Evolutionary conservation across 805 yeast genomes (phyloP), one percentile per base, ranked within the genome.

Genomic region (Ogataea nonfermentans): DNA sequence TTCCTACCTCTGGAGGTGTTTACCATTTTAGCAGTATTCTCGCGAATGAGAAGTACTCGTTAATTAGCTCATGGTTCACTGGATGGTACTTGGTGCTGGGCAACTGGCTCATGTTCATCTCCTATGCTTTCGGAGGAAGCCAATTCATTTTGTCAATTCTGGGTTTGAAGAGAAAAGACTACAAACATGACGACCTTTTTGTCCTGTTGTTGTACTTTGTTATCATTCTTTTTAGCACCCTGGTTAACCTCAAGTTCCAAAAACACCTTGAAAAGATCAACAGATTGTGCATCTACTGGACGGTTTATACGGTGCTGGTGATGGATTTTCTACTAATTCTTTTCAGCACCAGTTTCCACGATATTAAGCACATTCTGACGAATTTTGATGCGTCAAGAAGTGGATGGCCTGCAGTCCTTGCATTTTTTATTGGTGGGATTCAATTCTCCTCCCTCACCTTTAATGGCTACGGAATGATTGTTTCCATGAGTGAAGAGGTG

Each of bases 401-500:
- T 4, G 95, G 93, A 3, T 84, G 89, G 83, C 82, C 86, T 12
- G 73, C 69, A 34, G 71, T 77, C 2, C 52, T 85, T 44, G 87
- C 93, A 2, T 85, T 85, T 46, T 63, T 86, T 36, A 77, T 86
- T 30, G 95, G 95, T 0, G 93, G 93, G 0, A 73, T 86, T 42
- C 89, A 83, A 60, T 83, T 85, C 46, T 79, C 89, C 1, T 79
- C 84, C 23, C 83, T 84, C 61, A 84, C 91, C 15, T 68, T 85
- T 55, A 86, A 85, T 44, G 95, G 93, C 0, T 86, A 83, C 59
- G 91, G 91, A 19, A 79, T 85, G 76, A 67, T 86, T 19, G 84
- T 87, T 13, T 80, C 91, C 5, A 75, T 86, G 68, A 79, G 89
- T 32, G 95, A 86, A 53, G 95, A 86, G 61, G 93, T 86, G 11